phyloP scores from a whole-genome alignment of 1,284 basidiomycete genomes.

The Apiotrichum akiyoshidainum region DNA sequence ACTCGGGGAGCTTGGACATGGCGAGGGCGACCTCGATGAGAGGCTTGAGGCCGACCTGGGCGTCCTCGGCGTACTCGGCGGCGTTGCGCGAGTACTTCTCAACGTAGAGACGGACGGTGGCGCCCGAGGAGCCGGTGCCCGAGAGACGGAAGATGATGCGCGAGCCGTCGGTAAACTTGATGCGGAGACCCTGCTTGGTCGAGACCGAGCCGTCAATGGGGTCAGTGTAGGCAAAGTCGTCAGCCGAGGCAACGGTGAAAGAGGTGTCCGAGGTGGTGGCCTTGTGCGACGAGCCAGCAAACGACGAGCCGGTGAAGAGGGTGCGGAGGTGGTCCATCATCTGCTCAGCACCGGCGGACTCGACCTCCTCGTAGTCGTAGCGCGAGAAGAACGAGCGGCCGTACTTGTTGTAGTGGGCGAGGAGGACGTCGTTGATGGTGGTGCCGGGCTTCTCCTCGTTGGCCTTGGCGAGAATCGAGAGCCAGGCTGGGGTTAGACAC shows the following conservation, averaged over 20 bases:
- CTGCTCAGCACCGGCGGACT: slow-evolving; percentile 80
- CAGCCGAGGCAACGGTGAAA: slow-evolving; percentile 75
- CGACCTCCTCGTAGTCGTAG: slow-evolving; percentile 98
- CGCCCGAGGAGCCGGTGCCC: slow-evolving; percentile 92
- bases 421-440: slow-evolving; percentile 84
- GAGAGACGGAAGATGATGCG: slow-evolving; percentile 93
- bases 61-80: slow-evolving; percentile 68
- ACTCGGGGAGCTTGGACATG: slow-evolving; percentile 78
- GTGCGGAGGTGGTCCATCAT: slow-evolving; percentile 76
- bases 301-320: slow-evolving; percentile 64
- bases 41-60: slow-evolving; percentile 86
- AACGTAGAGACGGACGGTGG: slow-evolving; percentile 87
- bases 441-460: slow-evolving; percentile 74
- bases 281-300: slow-evolving; percentile 65
- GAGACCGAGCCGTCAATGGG: slow-evolving; percentile 92
- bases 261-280: slow-evolving; percentile 64
- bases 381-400: slow-evolving; percentile 97
- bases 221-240: slow-evolving; percentile 94
- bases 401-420: slow-evolving; percentile 84
- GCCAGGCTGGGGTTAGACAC: slow-evolving; percentile 66
- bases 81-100: slow-evolving; percentile 86
- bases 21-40: slow-evolving; percentile 90
- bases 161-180: slow-evolving; percentile 85
- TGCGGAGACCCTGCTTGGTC: slow-evolving; percentile 93
- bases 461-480: slow-evolving; percentile 92